Evolutionary conservation across 192 early-diverging fungal species (phyloP), one percentile per base, ranked within the genome.

Genomic region (Backusella mclennaniae): DNA sequence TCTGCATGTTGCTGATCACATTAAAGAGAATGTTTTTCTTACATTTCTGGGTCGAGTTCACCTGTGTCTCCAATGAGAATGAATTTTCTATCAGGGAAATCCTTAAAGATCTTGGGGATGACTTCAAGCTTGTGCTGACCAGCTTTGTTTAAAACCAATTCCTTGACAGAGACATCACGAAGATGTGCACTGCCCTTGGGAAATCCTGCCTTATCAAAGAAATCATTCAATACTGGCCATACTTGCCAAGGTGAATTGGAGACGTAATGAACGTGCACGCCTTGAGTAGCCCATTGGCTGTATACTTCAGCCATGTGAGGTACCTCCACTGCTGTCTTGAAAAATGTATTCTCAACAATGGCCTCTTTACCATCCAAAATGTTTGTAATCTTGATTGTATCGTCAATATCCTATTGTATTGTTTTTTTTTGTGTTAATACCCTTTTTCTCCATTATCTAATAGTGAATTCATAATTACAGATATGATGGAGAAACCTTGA

Each of bases 1-100:
- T 68, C 33, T 35, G 8, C 52, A 49, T n/a, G 6, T 35, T 71
- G 41, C 21, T 33, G 81, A 49, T 63, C 56, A 63, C 56, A 29
- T 26, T 53, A 23, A 53, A n/a, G 7, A 53, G 33, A 33, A 33
- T 33, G 3, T 3, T 29, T 63, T 63, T 21, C 79, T 79, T 86
- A 97, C 71, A 93, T 90, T 81, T 98, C 95, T 63, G 95, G 86
- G 73, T 98, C 97, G 35, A 92, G 83, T 80, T 98, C 95, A 41
- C 95, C 97, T 69, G 91, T 90, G 79, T 98, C 97, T 31, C 97
- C 97, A 6, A 98, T 88, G 15, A 98, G 84, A 72, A 98, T 92
- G 77, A 93, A 98, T 78, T 92, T 92, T 56, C 95, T 89, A 5
- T 90, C 73, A 9, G 95, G 95, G 66, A 96, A 97, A 78, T 91